Conservation (phyloP, 495 filamentous ascomycete genomes). For the Penicillium coffeae region DNA sequence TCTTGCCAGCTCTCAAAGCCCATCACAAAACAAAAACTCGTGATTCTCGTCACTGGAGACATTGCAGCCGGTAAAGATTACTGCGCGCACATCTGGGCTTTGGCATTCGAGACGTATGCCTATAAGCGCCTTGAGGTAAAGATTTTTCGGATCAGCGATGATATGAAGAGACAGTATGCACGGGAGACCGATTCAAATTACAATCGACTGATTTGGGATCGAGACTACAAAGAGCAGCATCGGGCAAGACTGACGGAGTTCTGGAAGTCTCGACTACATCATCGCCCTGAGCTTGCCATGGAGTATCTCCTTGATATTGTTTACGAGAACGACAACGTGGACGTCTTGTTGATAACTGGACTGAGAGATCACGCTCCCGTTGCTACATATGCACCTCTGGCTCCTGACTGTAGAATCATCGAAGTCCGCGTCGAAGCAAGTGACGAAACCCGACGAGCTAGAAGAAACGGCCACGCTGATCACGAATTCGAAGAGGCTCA, state of each 20-base stretch:
- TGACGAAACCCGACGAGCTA: constrained; percentile 36
- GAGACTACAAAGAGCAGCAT: constrained; percentile 61
- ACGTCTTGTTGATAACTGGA: constrained; percentile 61
- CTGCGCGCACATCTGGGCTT: constrained; percentile 54
- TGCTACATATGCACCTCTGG: constrained; percentile 49
- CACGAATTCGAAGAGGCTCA: constrained; percentile 21
- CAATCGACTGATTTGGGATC: constrained; percentile 46
- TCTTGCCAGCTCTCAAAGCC: constrained; percentile 49
- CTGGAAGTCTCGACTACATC: constrained; percentile 45
- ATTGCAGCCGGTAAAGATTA: constrained; percentile 59
- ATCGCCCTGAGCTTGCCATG: constrained; percentile 47
- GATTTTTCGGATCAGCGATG: constrained; percentile 57
- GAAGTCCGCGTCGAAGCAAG: constrained; percentile 52
- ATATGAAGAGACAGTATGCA: constrained; percentile 57
- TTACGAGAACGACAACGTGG: constrained; percentile 36
- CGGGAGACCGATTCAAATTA: constrained; percentile 47
- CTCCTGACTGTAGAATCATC: constrained; percentile 52
- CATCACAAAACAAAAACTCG: constrained; percentile 43
- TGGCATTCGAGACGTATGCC: constrained; percentile 37
- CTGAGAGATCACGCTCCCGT: constrained; percentile 64
- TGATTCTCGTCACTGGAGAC: constrained; percentile 59
- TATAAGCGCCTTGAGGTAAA: constrained; percentile 46
- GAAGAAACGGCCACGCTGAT: constrained; percentile 22
- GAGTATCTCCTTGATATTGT: constrained; percentile 55
- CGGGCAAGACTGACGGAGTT: constrained; percentile 51